These are phyloP conservation scores for Sugiyamaella americana DNA, from an alignment of 805 yeast genomes.

Conservation along the genomic window DNA sequence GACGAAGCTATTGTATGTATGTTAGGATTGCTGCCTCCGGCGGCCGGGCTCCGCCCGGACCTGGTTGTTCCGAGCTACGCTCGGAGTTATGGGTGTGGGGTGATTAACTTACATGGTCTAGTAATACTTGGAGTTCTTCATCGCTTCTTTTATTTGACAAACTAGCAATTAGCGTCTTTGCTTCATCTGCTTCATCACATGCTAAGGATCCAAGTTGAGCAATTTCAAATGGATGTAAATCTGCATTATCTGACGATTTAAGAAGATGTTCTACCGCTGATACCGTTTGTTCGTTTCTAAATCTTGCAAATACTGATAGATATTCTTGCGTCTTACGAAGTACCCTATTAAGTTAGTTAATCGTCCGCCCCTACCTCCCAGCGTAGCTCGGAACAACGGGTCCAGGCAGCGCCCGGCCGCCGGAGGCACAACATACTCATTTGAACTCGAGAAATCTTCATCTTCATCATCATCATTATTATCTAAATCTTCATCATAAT, in stretches of 20 bases:
- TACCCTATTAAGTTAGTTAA: slow-evolving; percentile 43
- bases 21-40: too few species aligned
- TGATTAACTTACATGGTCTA: slow-evolving; percentile 58
- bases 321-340: slow-evolving; percentile 88
- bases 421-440: slow-evolving; percentile 24
- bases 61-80: too few species aligned
- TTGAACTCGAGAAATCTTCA: slow-evolving; percentile 33
- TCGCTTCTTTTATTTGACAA: slow-evolving; percentile 74
- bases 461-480: slow-evolving; percentile 33
- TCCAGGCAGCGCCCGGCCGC: not conserved
- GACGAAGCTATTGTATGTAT: slow-evolving; percentile 23
- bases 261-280: slow-evolving; percentile 87
- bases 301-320: slow-evolving; percentile 77
- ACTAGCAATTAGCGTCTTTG: slow-evolving; percentile 88
- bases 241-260: slow-evolving; percentile 63
- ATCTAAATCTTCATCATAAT: slow-evolving; percentile 32
- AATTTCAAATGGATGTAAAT: slow-evolving; percentile 89
- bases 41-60: too few species aligned
- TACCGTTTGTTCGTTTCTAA: slow-evolving; percentile 86
- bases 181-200: slow-evolving; percentile 96
- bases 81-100: slow-evolving; percentile 1
- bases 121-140: slow-evolving; percentile 76
- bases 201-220: slow-evolving; percentile 86
- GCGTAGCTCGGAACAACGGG: too few species aligned
- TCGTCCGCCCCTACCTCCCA: too few species aligned